phyloP scores from a whole-genome alignment of 129 eudicot genomes.

The Arctium lappa region DNA sequence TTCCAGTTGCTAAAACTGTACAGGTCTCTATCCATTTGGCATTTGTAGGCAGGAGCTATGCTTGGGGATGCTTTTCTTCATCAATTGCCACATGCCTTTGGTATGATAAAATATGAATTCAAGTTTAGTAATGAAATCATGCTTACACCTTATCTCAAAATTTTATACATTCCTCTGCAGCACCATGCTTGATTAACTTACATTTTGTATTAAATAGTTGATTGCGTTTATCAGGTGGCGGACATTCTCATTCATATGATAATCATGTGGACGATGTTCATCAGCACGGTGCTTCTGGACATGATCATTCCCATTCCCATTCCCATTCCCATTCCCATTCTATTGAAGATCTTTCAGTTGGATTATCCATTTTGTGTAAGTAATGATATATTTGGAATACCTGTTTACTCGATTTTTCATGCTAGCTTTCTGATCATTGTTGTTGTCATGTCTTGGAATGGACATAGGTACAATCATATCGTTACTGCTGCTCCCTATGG shows the following conservation, averaged over 20 bases:
- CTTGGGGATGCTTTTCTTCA: slow-evolving; percentile 99
- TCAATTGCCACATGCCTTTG: slow-evolving; percentile 96
- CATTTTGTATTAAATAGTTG: neutral
- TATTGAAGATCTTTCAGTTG: slow-evolving; percentile 83
- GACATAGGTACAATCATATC: neutral
- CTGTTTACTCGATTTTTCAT: neutral
- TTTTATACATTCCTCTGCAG: neutral
- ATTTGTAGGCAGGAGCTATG: slow-evolving; percentile 96
- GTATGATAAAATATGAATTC: slow-evolving; percentile 33
- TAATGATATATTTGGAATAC: neutral
- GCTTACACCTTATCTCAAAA: neutral
- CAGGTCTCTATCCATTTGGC: slow-evolving; percentile 1
- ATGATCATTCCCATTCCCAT: slow-evolving; percentile 59
- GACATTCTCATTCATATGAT: slow-evolving; percentile 75
- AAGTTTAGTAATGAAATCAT: neutral
- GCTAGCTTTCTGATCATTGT: neutral
- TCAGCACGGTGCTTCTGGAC: slow-evolving; percentile 44
- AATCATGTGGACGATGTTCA: slow-evolving; percentile 44
- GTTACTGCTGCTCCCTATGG: neutral
- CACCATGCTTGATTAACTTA: neutral
- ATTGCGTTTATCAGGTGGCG: slow-evolving; percentile 57
- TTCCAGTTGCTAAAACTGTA: neutral
- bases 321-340: slow-evolving; percentile 87
- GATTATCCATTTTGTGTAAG: slow-evolving; percentile 81
- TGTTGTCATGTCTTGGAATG: neutral